Evolutionary conservation across 2,329 filamentous ascomycete species (phyloP).

Genomic region (Lecanosticta acicola): DNA sequence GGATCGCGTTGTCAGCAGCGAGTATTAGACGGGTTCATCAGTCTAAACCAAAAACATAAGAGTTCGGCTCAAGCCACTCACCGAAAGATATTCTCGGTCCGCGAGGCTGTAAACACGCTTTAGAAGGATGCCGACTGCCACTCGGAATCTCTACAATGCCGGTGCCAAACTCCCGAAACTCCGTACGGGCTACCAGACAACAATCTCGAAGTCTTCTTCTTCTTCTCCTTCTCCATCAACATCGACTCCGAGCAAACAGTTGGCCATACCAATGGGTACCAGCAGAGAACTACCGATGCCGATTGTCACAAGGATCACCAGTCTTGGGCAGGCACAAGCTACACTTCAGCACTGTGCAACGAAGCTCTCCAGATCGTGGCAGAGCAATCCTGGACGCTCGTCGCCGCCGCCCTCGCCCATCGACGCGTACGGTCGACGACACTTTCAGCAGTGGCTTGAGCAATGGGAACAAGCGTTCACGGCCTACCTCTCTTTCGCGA

Average conservation of each 20-base stretch:
- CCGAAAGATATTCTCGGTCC: background rate
- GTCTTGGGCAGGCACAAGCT: slow-evolving; percentile 29
- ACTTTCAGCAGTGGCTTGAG: slow-evolving; percentile 28
- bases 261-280: slow-evolving; percentile 9
- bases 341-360: slow-evolving; percentile 30
- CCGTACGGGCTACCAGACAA: slow-evolving; percentile 14
- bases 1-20: background rate
- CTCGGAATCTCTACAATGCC: slow-evolving; percentile 16
- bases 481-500: slow-evolving; percentile 23
- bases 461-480: slow-evolving; percentile 31
- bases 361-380: slow-evolving; percentile 22
- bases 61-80: background rate
- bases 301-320: slow-evolving; percentile 23
- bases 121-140: slow-evolving; percentile 16
- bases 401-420: slow-evolving; percentile 17
- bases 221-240: slow-evolving; percentile 10
- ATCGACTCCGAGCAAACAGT: slow-evolving; percentile 6
- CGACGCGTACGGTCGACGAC: slow-evolving; percentile 15
- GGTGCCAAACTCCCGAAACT: slow-evolving; percentile 15
- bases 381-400: slow-evolving; percentile 13
- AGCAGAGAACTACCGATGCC: slow-evolving; percentile 31
- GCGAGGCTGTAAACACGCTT: background rate
- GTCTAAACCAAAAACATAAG: background rate
- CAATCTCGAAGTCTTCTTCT: slow-evolving; percentile 6
- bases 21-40: background rate